Evolutionary conservation across 1,284 basidiomycete genomes (phyloP).

Genomic region (Puccinia novopanici): DNA sequence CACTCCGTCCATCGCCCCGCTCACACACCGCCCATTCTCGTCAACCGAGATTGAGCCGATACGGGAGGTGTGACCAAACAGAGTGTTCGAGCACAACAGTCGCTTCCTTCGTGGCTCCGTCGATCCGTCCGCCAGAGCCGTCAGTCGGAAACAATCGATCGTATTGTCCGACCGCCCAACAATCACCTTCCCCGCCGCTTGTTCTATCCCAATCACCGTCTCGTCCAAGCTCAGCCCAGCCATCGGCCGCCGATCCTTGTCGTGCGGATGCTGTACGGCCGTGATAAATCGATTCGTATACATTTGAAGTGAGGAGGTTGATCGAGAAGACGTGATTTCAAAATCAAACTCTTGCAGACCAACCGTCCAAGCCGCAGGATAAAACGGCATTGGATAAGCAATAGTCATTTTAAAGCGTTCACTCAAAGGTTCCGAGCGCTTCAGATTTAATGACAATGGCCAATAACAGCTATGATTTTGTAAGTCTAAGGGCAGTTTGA

Average conservation of each 20-base stretch:
- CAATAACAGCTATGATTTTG: slow-evolving; percentile 42
- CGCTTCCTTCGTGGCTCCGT: neutral
- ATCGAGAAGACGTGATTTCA: slow-evolving; percentile 21
- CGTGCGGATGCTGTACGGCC: slow-evolving; percentile 23
- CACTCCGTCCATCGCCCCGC: slow-evolving; percentile 33
- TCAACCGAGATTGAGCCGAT: slow-evolving; percentile 18
- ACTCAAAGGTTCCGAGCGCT: neutral
- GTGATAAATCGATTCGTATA: slow-evolving; percentile 20
- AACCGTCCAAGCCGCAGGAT: slow-evolving; percentile 46
- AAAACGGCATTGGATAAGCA: slow-evolving; percentile 45
- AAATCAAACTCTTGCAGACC: slow-evolving; percentile 45
- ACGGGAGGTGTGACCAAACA: slow-evolving; percentile 37
- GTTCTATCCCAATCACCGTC: slow-evolving; percentile 32
- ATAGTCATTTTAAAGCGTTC: slow-evolving; percentile 16
- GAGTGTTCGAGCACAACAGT: slow-evolving; percentile 7
- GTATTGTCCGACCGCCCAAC: slow-evolving; percentile 42
- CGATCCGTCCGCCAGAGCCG: neutral
- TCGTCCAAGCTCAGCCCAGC: neutral
- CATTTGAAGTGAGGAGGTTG: slow-evolving; percentile 9
- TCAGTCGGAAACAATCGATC: slow-evolving; percentile 36
- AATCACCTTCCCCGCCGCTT: slow-evolving; percentile 33
- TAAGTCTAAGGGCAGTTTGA: slow-evolving; percentile 23
- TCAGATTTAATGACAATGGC: slow-evolving; percentile 31
- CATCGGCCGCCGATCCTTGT: slow-evolving; percentile 24
- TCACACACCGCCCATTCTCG: slow-evolving; percentile 37